phyloP scores from a whole-genome alignment of 306 rosid genomes.

The Sophora flavescens region DNA sequence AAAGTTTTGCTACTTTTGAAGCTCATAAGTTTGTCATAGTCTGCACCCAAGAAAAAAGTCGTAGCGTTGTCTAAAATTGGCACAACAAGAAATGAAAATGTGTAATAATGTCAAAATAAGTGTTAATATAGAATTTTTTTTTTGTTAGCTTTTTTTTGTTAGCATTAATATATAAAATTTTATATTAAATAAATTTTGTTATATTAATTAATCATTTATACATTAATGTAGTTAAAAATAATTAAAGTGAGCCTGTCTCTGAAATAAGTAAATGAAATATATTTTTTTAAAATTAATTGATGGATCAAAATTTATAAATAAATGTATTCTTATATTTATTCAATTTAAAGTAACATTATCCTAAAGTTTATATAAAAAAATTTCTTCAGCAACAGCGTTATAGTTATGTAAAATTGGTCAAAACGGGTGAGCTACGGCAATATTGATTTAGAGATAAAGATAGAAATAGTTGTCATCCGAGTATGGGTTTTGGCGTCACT shows the following conservation, averaged over 20 bases:
- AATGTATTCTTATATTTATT: too few relatives aligned
- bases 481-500: neutral
- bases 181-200: neutral
- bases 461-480: neutral
- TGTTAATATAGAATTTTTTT: neutral
- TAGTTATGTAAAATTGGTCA: neutral
- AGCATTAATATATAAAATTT: neutral
- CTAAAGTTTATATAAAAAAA: too few relatives aligned
- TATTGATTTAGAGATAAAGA: neutral
- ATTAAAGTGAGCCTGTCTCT: too few relatives aligned
- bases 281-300: neutral
- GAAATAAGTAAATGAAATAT: too few relatives aligned
- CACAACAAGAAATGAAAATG: neutral
- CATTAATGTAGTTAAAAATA: too few relatives aligned
- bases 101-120: neutral
- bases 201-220: too few relatives aligned
- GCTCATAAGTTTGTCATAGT: neutral
- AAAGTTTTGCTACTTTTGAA: neutral
- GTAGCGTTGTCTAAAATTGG: neutral
- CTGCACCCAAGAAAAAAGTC: neutral
- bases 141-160: too few relatives aligned
- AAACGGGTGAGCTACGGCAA: constrained; percentile 7
- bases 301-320: too few relatives aligned
- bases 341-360: too few relatives aligned
- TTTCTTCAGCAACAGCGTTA: too few relatives aligned